These are phyloP conservation scores for Euphorbia neoarborescens DNA, from an alignment of 441 rosid species.

Conservation along the genomic window DNA sequence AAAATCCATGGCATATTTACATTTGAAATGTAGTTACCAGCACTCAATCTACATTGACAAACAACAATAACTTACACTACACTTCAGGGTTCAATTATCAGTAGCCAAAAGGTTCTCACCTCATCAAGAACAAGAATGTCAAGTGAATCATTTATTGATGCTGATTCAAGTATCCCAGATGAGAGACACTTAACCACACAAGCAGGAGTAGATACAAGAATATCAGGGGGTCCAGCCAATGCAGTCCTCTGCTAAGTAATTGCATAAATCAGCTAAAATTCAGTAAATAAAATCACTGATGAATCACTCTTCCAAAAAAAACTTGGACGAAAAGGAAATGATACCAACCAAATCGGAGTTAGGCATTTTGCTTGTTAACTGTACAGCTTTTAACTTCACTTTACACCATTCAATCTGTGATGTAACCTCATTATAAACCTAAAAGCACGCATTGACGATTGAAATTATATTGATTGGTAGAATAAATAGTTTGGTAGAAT, in stretches of 20 bases:
- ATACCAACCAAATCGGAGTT: constrained; percentile 65
- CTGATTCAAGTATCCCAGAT: constrained; percentile 49
- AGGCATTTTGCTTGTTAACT: constrained; percentile 64
- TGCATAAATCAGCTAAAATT: not conserved
- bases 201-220: constrained; percentile 77
- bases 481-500: no score
- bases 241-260: constrained; percentile 52
- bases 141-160: constrained; percentile 55
- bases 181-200: constrained; percentile 77
- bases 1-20: not conserved
- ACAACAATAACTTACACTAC: not conserved
- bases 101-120: constrained; percentile 32
- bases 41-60: not conserved
- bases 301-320: not conserved
- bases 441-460: not conserved
- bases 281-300: not conserved
- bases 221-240: constrained; percentile 63
- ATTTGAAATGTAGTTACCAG: not conserved
- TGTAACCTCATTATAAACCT: constrained; percentile 58
- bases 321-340: not conserved
- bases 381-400: constrained; percentile 64
- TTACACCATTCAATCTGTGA: constrained; percentile 67
- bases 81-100: not conserved
- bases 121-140: constrained; percentile 83
- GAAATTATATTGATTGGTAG: no score